Conservation (phyloP, 495 filamentous ascomycete species). For the Penicillium paxilli region DNA sequence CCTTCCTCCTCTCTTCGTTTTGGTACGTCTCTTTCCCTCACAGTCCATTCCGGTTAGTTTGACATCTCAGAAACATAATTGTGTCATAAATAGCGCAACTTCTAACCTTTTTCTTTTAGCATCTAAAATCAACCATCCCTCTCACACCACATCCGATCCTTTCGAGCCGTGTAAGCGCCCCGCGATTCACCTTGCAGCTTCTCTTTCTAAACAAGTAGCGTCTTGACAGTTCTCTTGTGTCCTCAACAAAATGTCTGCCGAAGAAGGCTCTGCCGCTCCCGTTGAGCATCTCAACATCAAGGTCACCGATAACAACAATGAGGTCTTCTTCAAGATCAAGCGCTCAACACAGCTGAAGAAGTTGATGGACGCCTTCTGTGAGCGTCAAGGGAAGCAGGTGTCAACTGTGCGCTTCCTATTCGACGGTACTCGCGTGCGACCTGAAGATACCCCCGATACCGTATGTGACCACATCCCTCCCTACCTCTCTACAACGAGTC, state of each 20-base stretch:
- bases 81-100: background rate
- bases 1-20: conserved; percentile 11
- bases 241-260: conserved; percentile 17
- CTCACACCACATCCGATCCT: background rate
- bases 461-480: conserved; percentile 68
- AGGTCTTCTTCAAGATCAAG: conserved; percentile 99
- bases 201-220: too few relatives aligned
- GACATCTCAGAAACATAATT: too few relatives aligned
- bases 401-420: conserved; percentile 93
- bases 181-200: background rate
- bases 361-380: conserved; percentile 98
- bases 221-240: background rate
- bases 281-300: conserved; percentile 98
- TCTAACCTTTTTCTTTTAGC: background rate
- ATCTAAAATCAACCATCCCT: background rate
- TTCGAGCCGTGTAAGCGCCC: conserved; percentile 9
- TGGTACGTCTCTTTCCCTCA: background rate
- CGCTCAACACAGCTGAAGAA: conserved; percentile 93
- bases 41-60: background rate
- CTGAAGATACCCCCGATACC: conserved; percentile 85
- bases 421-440: conserved; percentile 87
- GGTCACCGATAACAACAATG: conserved; percentile 99
- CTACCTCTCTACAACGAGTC: background rate
- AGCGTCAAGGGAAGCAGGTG: conserved; percentile 85
- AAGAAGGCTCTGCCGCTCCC: conserved; percentile 49